Evolutionary conservation across 1,284 basidiomycete species (phyloP), one percentile per base, ranked within the genome.

Genomic region (Apiotrichum siamense): DNA sequence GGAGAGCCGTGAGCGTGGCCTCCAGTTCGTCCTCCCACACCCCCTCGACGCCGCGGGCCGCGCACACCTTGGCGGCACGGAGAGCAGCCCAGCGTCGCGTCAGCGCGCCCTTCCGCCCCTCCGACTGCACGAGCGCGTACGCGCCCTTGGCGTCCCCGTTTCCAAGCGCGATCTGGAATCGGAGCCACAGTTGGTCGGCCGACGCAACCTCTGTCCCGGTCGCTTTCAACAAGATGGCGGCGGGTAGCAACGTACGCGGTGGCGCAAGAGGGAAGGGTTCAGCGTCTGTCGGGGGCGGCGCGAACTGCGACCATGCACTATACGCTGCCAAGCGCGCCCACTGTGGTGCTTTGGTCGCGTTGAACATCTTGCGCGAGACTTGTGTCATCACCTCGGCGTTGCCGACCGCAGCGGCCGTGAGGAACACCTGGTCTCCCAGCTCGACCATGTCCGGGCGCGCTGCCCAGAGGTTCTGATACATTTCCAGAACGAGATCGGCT

Each of bases 281-380:
- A 20, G 29, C 52, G 39, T 46, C 46, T 46, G 40, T 38, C 2
- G 54, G 53, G 1, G 39, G 12, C 0, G 50, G 43, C 7, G 48
- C 43, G 15, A 29, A 25, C 29, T 44, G 31, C 4, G 48, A 23
- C 46, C 50, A 55, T 3, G 48, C 27, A 7, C 48, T 46, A 61
- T 64, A 72, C 17, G 67, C 69, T 3, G 67, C 66, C 12, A 59
- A 27, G 24, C 67, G 59, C 7, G 67, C 70, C 62, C 69, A 67
- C n/a, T 50, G 50, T 5, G 62, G 49, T 3, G 55, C 54, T 49
- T 65, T 64, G 15, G 58, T 55, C 43, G 51, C 35, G 47, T 69
- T 70, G 58, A 66, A 70, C 59, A 69, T 49, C 58, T 70, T 70
- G 42, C 66, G 54, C 36, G 60, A 59, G 17, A 45, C 42, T 50